Conservation (phyloP, 2,329 filamentous ascomycete genomes). For the Nemania bipapillata region DNA sequence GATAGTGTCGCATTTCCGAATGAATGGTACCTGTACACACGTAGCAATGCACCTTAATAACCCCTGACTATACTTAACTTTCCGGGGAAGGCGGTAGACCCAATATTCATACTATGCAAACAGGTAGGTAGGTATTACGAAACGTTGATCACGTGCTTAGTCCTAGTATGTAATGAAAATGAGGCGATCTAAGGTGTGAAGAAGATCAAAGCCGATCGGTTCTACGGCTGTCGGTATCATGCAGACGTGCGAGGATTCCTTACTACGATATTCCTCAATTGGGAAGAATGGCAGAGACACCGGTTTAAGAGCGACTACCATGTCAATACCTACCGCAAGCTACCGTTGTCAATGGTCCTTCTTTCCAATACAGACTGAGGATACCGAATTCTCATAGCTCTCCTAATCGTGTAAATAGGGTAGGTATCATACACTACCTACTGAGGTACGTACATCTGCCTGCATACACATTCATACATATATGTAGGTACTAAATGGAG, state of each 20-base stretch:
- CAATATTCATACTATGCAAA: conserved; percentile 9
- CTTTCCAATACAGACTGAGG: background rate
- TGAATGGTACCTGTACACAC: conserved; percentile 12
- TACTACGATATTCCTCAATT: background rate
- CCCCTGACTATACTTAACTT: background rate
- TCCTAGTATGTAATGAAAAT: conserved; percentile 2
- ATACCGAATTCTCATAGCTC: background rate
- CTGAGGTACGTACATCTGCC: background rate
- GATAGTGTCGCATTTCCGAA: conserved; percentile 37
- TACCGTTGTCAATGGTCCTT: background rate
- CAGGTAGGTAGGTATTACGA: conserved; percentile 13
- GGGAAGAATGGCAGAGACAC: background rate
- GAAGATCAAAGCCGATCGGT: conserved; percentile 26
- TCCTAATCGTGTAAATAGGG: background rate
- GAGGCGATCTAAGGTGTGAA: background rate
- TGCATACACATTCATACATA: background rate
- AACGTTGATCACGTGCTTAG: background rate
- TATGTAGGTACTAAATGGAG: background rate
- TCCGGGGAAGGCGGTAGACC: conserved; percentile 15
- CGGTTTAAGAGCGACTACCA: background rate
- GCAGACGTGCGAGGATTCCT: background rate
- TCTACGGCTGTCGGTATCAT: conserved; percentile 35
- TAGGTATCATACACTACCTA: background rate
- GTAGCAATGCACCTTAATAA: too few relatives aligned
- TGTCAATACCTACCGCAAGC: background rate